Evolutionary conservation across 2,329 filamentous ascomycete genomes (phyloP), one percentile per base, ranked within the genome.

Genomic region (Sarocladium oryzae): DNA sequence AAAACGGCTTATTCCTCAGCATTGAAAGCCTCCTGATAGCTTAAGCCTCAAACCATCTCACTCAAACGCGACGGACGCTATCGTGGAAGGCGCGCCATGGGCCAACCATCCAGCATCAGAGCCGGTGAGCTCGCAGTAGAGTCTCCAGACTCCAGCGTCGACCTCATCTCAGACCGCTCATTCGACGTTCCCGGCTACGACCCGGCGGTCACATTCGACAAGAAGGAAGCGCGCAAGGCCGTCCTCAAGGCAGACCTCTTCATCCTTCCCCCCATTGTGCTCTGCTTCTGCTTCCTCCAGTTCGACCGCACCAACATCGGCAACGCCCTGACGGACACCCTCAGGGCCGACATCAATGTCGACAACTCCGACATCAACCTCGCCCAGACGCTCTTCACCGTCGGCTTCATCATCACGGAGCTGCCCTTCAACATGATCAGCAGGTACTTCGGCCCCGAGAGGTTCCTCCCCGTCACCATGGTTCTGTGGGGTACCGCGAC

Each of bases 291-390:
- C 30, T 63, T 64, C 36, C 61, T 66, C 2, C 64, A 66, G 16
- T 64, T 66, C 32, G 63, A 66, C 26, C 61, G 63, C 7, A 64
- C 55, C 41, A 74, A 72, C 53, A 75, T 76, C 50, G 70, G 70
- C 51, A 77, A 75, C 30, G 76, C 76, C 2, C 56, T 79, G 35
- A 79, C 76, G 2, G 76, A 78, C 36, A 73, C 68, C 2, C 69
- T 79, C 38, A 67, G 73, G 13, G 53, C 66, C 2, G 76, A 79
- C 52, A 67, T 79, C 5, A 61, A 66, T 13, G 69, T 79, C 51
- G 69, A 66, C 1, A 76, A 76, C 32, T 68, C 74, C 49, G 69
- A 79, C 45, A 71, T 78, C 56, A 79, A 79, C 49, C 56, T 77
- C 7, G 75, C 76, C 0, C 70, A 75, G n/a, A 74, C 75, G 50